Evolutionary conservation across 176 grass and related monocot species (phyloP).

Genomic region (Hordeum marinum): DNA sequence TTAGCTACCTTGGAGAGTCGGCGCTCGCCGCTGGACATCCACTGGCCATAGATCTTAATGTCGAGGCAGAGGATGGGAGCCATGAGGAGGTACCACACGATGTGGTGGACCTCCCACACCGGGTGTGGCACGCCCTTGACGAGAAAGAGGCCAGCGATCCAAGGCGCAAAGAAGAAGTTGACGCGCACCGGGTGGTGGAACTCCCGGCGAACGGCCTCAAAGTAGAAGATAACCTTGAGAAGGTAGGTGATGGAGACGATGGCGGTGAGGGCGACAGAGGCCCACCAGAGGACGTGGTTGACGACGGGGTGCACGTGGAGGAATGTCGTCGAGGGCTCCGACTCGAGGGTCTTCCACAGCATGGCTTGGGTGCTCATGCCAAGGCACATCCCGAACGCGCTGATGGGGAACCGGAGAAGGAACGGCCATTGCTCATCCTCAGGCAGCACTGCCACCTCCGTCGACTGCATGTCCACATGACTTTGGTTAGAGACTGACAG

Average conservation of each 20-base stretch:
- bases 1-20: neutral
- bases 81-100: slow-evolving; percentile 50
- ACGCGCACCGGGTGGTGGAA: slow-evolving; percentile 74
- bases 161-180: slow-evolving; percentile 85
- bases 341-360: neutral
- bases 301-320: neutral
- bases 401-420: neutral
- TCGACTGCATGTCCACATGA: neutral
- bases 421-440: neutral
- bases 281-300: neutral
- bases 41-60: neutral
- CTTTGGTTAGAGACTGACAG: neutral
- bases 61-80: slow-evolving; percentile 16
- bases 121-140: slow-evolving; percentile 34
- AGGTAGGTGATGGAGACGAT: slow-evolving; percentile 54
- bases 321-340: neutral
- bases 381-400: neutral
- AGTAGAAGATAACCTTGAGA: slow-evolving; percentile 64
- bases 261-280: neutral
- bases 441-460: neutral
- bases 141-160: slow-evolving; percentile 68
- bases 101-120: neutral
- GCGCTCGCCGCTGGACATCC: neutral
- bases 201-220: slow-evolving; percentile 50
- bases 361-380: neutral